phyloP scores from a whole-genome alignment of 139 green algal species.

The Coelastrella sp. region DNA sequence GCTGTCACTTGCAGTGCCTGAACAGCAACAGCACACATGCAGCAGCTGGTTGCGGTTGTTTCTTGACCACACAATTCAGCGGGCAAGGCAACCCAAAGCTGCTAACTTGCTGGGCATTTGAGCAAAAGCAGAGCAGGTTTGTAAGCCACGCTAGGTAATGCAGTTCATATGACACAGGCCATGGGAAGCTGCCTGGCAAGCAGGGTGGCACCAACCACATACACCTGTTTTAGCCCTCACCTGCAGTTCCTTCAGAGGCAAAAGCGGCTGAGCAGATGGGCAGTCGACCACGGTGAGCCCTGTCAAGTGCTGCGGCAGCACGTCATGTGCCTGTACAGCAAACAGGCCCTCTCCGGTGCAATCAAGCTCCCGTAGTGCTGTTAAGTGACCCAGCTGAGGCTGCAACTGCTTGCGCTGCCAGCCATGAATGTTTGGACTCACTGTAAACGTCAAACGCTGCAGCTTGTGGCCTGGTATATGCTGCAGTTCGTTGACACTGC shows the following conservation, averaged over 20 bases:
- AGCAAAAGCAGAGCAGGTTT: not conserved
- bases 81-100: too few species aligned
- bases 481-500: not conserved
- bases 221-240: not conserved
- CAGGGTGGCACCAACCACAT: not conserved
- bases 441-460: not conserved
- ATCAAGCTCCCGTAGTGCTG: not conserved
- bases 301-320: not conserved
- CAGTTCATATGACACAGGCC: not conserved
- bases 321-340: constrained; percentile 7
- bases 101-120: not conserved
- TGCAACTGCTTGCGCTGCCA: constrained; percentile 8
- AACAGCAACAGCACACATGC: not conserved
- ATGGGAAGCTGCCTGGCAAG: not conserved
- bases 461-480: not conserved
- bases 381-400: not conserved
- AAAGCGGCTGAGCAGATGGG: not conserved
- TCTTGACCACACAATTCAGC: too few species aligned
- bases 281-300: not conserved
- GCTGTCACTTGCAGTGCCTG: not conserved
- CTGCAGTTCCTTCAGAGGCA: not conserved
- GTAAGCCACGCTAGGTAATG: not conserved
- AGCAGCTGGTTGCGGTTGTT: too few species aligned
- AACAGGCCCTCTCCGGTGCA: constrained; percentile 14
- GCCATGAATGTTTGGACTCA: not conserved